Evolutionary conservation across 306 rosid genomes (phyloP), one percentile per base, ranked within the genome.

Genomic region (Quercus berberidifolia): DNA sequence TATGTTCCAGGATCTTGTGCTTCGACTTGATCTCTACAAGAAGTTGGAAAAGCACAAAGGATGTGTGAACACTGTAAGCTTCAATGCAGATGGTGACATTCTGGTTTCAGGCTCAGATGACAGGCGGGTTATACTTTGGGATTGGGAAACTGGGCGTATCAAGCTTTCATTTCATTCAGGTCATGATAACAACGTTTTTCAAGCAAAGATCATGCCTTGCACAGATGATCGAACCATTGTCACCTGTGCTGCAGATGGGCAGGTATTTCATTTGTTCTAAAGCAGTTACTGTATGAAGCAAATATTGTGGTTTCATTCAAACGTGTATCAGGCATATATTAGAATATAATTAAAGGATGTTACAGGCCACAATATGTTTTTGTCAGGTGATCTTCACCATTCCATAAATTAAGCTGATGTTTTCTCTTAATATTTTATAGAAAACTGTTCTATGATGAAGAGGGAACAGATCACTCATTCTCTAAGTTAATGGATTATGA

Each of bases 241-340:
- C 67, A 92, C 99, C 59, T 92, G 97, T 74, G 98, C 91, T 75
- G 98, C 98, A 73, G 98, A 95, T 88, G 99, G 99, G 35, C 94
- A 91, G 98, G 98, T 91, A 82, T 46, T 49, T 72, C 30, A 21
- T 77, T 78, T 52, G 41, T 41, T 30, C 35, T 0, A 55, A 43
- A 75, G 51, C 43, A 59, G 21, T 82, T 5, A 59, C 75, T 35
- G n/a, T 26, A 28, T 62, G 62, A 59, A 41, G 30, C 64, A 49
- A 20, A 8, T 26, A 18, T 30, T 20, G 13, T 3, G 10, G 25
- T 33, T 74, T 72, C 52, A 55, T 74, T 54, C 55, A 64, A 33
- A 52, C 28, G 20, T 56, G 74, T 20, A 19, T 38, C 12, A 18
- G 21, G 20, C 1, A 10, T 76, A 18, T 56, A 12, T n/a, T 3